Evolutionary conservation across 108 stramenopile genomes (phyloP), one percentile per base, ranked within the genome.

Genomic region (Pseudonitzschia multistriata): DNA sequence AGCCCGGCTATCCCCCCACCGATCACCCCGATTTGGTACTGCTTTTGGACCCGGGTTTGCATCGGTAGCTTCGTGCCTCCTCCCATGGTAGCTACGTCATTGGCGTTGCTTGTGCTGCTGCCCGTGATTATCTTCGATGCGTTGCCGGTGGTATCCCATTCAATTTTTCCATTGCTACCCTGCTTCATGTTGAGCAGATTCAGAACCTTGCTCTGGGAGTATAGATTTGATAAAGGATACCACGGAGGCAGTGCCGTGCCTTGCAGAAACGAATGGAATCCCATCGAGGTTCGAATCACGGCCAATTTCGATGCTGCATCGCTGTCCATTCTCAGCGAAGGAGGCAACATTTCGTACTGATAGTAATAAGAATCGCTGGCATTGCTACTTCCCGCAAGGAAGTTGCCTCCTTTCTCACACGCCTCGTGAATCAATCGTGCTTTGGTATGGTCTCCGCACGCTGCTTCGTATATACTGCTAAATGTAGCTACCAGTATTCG

Each of bases 1-100:
- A 87, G 49, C 2, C 86, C 86, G 28, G 82, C 78, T 0, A 87
- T 81, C 22, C 86, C 86, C 33, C 79, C 86, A 17, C 86, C 86
- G 22, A 87, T 42, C 4, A 87, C 81, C n/a, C 78, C 81, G 45
- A 84, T 72, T 55, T 74, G 74, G 55, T 82, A 87, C 0, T 42
- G 47, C 25, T 66, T 73, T 62, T 30, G 11, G 3, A 62, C 36
- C 28, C 85, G 69, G 57, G 78, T 59, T 36, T 83, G 73, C 85
- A 86, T 86, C 14, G 85, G 79, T 8, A 52, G 54, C 28, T 6
- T 47, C 10, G 80, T 81, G 29, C 80, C 80, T 19, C 65, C 68
- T 2, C 39, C 60, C 27, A 69, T 50, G 19, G 54, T 22, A 6
- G 56, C 67, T 0, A 68, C 54, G 40, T 33, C 59, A 25, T 45